These are phyloP conservation scores for Ascochyta clinopodiicola DNA, from an alignment of 2,329 filamentous ascomycete species.

Conservation along the genomic window DNA sequence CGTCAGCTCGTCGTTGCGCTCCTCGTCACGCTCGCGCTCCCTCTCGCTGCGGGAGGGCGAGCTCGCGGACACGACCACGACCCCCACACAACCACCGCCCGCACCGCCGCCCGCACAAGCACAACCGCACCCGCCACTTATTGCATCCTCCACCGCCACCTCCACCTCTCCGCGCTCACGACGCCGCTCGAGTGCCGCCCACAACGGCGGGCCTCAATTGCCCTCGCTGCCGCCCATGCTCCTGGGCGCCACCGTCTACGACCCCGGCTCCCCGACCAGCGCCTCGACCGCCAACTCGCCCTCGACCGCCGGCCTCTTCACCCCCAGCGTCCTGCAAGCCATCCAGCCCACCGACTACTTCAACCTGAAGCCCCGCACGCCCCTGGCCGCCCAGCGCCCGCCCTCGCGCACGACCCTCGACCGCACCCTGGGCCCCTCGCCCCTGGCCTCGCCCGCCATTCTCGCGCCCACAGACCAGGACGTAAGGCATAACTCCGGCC, in stretches of 20 bases:
- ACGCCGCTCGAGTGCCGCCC: conserved; percentile 52
- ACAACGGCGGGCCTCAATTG: conserved; percentile 26
- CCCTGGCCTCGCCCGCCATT: conserved; percentile 46
- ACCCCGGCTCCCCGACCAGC: conserved; percentile 45
- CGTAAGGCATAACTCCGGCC: conserved; percentile 34
- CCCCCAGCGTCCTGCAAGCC: conserved; percentile 36
- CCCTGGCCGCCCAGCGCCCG: conserved; percentile 29
- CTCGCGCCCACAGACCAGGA: conserved; percentile 39
- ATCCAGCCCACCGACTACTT: conserved; percentile 49
- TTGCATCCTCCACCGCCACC: neutral
- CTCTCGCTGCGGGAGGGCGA: conserved; percentile 26
- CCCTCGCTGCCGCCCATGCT: conserved; percentile 36
- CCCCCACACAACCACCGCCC: neutral
- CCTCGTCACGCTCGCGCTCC: conserved; percentile 48
- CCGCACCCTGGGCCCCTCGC: conserved; percentile 39
- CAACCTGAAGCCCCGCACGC: conserved; percentile 36
- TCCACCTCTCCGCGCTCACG: conserved; percentile 28
- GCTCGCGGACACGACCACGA: neutral
- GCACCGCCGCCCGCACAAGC: neutral
- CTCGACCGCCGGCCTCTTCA: conserved; percentile 45
- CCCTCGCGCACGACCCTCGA: conserved; percentile 41
- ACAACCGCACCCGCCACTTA: neutral
- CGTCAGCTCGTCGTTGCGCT: conserved; percentile 52
- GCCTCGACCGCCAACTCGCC: conserved; percentile 37
- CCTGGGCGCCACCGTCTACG: conserved; percentile 47